Conservation (phyloP, 2,329 filamentous ascomycete species). For the Cordyceps cateniannulata region DNA sequence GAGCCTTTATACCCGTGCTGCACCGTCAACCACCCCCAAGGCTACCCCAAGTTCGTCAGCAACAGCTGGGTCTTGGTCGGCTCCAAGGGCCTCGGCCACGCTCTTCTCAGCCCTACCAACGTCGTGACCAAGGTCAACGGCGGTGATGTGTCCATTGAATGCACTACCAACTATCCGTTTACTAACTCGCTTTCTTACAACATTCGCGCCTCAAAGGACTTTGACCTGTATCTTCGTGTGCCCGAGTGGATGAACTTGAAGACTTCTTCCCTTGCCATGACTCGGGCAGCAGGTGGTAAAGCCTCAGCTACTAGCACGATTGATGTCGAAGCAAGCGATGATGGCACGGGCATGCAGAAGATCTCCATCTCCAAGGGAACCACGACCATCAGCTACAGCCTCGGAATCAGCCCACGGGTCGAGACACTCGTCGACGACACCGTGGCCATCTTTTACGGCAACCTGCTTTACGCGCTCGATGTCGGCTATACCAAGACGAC, state of each 20-base stretch:
- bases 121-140: slow-evolving; percentile 31
- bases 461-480: slow-evolving; percentile 36
- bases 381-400: slow-evolving; percentile 17
- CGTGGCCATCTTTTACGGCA: slow-evolving; percentile 36
- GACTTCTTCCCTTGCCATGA: slow-evolving; percentile 15
- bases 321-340: background rate
- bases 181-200: slow-evolving; percentile 23
- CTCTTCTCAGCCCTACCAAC: slow-evolving; percentile 39
- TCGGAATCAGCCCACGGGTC: slow-evolving; percentile 17
- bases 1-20: slow-evolving; percentile 50
- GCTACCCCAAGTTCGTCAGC: slow-evolving; percentile 48
- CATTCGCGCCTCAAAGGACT: slow-evolving; percentile 20
- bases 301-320: background rate
- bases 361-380: slow-evolving; percentile 17
- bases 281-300: background rate
- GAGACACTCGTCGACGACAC: slow-evolving; percentile 26
- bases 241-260: slow-evolving; percentile 19
- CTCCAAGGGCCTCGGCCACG: slow-evolving; percentile 40
- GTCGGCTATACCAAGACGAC: slow-evolving; percentile 25
- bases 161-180: slow-evolving; percentile 42
- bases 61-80: slow-evolving; percentile 38
- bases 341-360: slow-evolving; percentile 18
- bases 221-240: slow-evolving; percentile 25
- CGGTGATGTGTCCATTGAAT: slow-evolving; percentile 31
- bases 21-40: slow-evolving; percentile 52